phyloP scores from a whole-genome alignment of 768 basidiomycete genomes.

The Mycena leptocephala region DNA sequence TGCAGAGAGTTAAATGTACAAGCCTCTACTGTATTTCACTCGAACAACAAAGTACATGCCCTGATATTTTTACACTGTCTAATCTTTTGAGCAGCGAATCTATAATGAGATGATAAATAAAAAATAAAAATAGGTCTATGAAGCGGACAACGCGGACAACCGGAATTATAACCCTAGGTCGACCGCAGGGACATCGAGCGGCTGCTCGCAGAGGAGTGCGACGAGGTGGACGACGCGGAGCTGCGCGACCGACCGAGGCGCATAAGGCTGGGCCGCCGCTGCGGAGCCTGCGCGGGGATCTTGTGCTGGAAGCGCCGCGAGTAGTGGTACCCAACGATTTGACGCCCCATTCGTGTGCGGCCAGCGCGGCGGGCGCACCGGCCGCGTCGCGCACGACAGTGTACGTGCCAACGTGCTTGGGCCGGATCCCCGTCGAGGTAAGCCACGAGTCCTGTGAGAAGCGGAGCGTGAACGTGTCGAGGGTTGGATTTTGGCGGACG shows the following conservation, averaged over 20 bases:
- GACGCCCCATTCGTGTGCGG: constrained; percentile 11
- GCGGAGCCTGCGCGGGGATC: neutral
- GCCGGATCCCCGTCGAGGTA: constrained; percentile 49
- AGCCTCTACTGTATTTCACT: no score
- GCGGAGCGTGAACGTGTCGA: constrained; percentile 50
- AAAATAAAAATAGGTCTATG: neutral
- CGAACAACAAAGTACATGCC: no score
- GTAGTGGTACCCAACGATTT: constrained; percentile 5
- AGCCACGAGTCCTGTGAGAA: constrained; percentile 56
- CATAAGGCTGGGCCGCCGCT: constrained; percentile 21
- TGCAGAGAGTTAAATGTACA: no score
- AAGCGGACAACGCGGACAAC: no score
- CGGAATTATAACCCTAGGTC: neutral
- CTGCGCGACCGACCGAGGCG: constrained; percentile 15
- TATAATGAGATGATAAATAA: neutral
- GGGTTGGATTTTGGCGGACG: constrained; percentile 49
- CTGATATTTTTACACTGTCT: no score
- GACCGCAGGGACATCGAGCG: neutral
- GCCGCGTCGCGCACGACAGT: constrained; percentile 27
- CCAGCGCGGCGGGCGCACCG: neutral
- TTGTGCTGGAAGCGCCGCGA: neutral
- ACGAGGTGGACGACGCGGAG: constrained; percentile 3
- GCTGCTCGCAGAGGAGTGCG: neutral
- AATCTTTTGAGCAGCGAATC: no score
- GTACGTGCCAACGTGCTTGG: constrained; percentile 52